Conservation (phyloP, 2,329 filamentous ascomycete species). For the Rhinocladiella similis region DNA sequence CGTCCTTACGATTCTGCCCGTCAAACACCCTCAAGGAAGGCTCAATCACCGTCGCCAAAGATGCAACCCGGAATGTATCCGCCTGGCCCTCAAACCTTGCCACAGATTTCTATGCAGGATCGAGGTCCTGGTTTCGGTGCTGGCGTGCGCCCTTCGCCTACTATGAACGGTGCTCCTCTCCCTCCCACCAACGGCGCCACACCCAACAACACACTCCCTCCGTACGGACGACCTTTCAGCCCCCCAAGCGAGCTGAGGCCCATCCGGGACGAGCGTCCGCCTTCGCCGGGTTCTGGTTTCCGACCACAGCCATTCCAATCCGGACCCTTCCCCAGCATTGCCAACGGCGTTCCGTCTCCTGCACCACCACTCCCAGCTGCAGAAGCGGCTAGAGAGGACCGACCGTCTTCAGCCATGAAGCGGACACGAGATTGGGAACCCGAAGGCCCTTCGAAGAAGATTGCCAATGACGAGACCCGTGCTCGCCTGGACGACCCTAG, state of each 20-base stretch:
- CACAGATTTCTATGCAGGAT: constrained; percentile 50
- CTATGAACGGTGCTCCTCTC: constrained; percentile 56
- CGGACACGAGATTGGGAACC: constrained; percentile 91
- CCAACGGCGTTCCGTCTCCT: constrained; percentile 62
- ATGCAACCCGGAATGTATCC: constrained; percentile 54
- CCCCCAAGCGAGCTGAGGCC: constrained; percentile 82
- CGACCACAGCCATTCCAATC: constrained; percentile 78
- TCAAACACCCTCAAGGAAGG: constrained; percentile 50
- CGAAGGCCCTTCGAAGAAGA: constrained; percentile 71
- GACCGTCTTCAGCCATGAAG: constrained; percentile 80
- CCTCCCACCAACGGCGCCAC: constrained; percentile 57
- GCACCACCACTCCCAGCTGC: constrained; percentile 58
- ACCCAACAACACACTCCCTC: constrained; percentile 60
- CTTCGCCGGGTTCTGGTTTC: constrained; percentile 88
- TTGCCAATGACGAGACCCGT: constrained; percentile 82
- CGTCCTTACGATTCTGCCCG: constrained; percentile 68
- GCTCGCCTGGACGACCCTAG: constrained; percentile 82
- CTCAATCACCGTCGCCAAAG: constrained; percentile 61
- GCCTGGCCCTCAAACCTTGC: constrained; percentile 47
- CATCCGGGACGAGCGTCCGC: constrained; percentile 78
- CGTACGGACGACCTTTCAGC: constrained; percentile 73
- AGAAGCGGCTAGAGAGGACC: constrained; percentile 68
- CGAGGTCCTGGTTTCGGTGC: constrained; percentile 43
- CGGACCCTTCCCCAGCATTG: constrained; percentile 68
- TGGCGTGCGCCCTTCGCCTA: constrained; percentile 42